Percentiles rank a stretch among this genome's conserved stretches.
phyloP scores from a whole-genome alignment of 2,329 filamentous ascomycete genomes.

The Lachnellula occidentalis region DNA sequence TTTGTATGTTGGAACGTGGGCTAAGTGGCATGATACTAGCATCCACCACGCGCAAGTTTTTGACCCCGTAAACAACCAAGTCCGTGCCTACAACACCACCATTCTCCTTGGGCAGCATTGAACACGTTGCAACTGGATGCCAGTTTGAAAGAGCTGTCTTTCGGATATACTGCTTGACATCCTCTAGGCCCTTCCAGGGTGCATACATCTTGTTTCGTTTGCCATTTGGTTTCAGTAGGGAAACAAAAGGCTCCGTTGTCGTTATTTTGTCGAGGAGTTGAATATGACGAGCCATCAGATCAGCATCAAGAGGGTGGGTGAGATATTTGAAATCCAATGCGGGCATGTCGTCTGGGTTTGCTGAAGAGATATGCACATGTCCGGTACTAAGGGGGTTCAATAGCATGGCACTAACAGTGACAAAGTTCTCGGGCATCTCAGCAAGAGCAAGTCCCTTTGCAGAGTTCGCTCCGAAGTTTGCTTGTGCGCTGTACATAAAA shows the following conservation, averaged over 20 bases:
- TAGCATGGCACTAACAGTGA: neutral
- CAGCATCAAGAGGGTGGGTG: conserved; percentile 38
- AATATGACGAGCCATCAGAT: conserved; percentile 27
- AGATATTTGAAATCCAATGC: conserved; percentile 40
- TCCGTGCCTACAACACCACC: conserved; percentile 18
- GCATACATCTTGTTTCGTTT: conserved; percentile 3
- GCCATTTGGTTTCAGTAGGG: conserved; percentile 7
- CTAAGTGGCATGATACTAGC: conserved; percentile 13
- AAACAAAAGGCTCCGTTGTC: neutral
- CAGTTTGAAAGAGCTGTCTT: conserved; percentile 8
- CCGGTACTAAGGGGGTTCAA: conserved; percentile 38
- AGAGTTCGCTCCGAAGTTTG: too few relatives aligned
- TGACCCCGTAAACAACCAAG: conserved; percentile 19
- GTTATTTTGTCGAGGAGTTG: conserved; percentile 7
- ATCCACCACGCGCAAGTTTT: conserved; percentile 14
- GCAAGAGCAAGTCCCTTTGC: too few relatives aligned
- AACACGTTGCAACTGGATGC: conserved; percentile 16
- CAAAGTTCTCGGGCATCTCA: too few relatives aligned
- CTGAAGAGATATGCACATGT: conserved; percentile 35
- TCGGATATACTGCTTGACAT: conserved; percentile 9
- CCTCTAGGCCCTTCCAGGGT: conserved; percentile 3
- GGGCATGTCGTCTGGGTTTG: conserved; percentile 32
- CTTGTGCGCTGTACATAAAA: too few relatives aligned
- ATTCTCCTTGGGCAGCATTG: conserved; percentile 17
- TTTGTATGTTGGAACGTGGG: conserved; percentile 7